These are phyloP conservation scores for Orbilia oligospora DNA, from an alignment of 2,329 filamentous ascomycete genomes.

Conservation along the genomic window DNA sequence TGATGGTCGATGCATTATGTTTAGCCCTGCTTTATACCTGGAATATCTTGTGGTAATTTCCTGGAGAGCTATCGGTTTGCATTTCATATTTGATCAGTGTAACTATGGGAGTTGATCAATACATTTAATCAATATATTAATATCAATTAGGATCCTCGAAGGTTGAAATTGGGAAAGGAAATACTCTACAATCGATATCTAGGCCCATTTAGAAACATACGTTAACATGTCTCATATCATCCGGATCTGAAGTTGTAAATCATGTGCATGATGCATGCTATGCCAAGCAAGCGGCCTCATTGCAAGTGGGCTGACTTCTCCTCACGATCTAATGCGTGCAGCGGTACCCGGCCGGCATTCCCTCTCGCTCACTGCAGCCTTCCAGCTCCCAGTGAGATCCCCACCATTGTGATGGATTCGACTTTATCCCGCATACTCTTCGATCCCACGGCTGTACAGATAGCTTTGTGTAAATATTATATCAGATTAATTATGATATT, in stretches of 20 bases:
- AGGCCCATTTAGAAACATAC: no score
- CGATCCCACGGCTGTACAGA: neutral
- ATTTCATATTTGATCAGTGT: no score
- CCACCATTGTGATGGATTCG: conserved; percentile 6
- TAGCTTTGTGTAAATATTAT: neutral
- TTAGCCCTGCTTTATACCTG: no score
- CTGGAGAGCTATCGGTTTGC: no score
- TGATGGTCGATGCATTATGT: no score
- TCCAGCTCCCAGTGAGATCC: conserved; percentile 24
- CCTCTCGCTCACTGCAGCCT: conserved; percentile 28
- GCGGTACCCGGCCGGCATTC: conserved; percentile 23
- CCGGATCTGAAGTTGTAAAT: neutral
- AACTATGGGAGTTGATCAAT: no score
- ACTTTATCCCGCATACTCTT: neutral
- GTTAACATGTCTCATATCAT: neutral
- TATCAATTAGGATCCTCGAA: no score
- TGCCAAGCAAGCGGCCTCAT: conserved; percentile 23
- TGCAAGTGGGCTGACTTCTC: conserved; percentile 51
- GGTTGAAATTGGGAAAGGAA: no score
- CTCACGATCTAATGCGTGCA: conserved; percentile 35
- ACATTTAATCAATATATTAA: no score
- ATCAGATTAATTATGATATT: neutral
- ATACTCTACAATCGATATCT: no score
- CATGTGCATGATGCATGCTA: conserved; percentile 1
- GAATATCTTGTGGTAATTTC: no score